These are phyloP conservation scores for Solanum neorickii DNA, from an alignment of 257 asterid species.

Conservation along the genomic window DNA sequence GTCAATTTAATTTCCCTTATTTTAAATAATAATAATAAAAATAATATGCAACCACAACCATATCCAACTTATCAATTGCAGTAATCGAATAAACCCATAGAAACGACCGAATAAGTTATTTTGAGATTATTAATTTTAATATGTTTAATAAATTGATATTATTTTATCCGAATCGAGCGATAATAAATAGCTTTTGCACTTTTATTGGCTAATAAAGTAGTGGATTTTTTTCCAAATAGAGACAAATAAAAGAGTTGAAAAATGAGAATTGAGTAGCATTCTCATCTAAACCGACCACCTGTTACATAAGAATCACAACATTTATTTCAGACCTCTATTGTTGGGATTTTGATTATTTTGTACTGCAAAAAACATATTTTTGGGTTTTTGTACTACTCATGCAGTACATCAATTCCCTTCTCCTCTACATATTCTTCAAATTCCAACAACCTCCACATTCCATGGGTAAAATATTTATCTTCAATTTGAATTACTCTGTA, in stretches of 20 bases:
- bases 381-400: neutral
- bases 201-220: neutral
- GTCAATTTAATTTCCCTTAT: neutral
- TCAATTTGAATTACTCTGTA: neutral
- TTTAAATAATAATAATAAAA: too few relatives aligned
- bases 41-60: neutral
- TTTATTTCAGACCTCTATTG: neutral
- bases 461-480: neutral
- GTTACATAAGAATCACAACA: neutral
- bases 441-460: neutral
- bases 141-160: accelerated
- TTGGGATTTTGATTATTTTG: neutral
- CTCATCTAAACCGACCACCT: neutral
- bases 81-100: neutral
- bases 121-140: accelerated
- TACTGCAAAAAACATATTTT: neutral
- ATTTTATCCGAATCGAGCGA: accelerated
- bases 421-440: neutral
- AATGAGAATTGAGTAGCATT: neutral
- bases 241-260: neutral
- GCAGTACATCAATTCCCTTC: neutral
- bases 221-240: neutral
- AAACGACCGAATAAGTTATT: neutral
- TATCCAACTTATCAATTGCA: neutral
- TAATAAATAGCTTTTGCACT: neutral